A percentile compares a stretch with the other conserved stretches of the same genome.
These are phyloP conservation scores for Hsuehochloa calcarea DNA, from an alignment of 176 grass and related monocot genomes.

Conservation along the genomic window DNA sequence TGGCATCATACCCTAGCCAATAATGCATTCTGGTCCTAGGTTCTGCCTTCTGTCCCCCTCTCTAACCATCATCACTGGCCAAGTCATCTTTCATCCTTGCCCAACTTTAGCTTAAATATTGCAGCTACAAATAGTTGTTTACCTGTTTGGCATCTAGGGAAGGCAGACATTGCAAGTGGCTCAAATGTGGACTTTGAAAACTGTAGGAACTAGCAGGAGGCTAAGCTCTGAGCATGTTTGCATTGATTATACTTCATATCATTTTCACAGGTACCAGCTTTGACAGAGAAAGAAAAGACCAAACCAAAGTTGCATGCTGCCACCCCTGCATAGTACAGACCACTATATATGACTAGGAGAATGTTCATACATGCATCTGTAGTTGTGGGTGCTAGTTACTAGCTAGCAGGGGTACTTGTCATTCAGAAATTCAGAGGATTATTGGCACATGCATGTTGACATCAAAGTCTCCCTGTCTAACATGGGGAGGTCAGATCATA, in stretches of 20 bases:
- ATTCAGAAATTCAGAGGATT: constrained; percentile 32
- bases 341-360: constrained; percentile 37
- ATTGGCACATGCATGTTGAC: constrained; percentile 38
- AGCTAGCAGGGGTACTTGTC: constrained; percentile 39
- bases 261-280: constrained; percentile 35
- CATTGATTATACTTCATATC: constrained; percentile 2
- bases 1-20: constrained; percentile 7
- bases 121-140: constrained; percentile 19
- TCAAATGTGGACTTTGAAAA: constrained; percentile 30
- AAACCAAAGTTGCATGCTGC: constrained; percentile 31
- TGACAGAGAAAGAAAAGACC: constrained; percentile 9
- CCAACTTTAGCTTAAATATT: constrained; percentile 36
- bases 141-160: constrained; percentile 38
- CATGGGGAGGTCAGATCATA: constrained; percentile 6
- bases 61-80: constrained; percentile 5
- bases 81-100: constrained; percentile 35
- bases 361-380: constrained; percentile 22
- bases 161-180: constrained; percentile 33
- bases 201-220: constrained; percentile 10
- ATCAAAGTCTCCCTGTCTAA: constrained; percentile 25
- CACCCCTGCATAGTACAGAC: neutral
- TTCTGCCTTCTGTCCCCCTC: constrained; percentile 30
- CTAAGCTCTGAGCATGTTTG: constrained; percentile 20
- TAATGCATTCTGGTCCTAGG: constrained; percentile 40
- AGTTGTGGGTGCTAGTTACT: constrained; percentile 19